Conservation (phyloP, 1,284 basidiomycete genomes). For the Thecaphora thlaspeos region DNA sequence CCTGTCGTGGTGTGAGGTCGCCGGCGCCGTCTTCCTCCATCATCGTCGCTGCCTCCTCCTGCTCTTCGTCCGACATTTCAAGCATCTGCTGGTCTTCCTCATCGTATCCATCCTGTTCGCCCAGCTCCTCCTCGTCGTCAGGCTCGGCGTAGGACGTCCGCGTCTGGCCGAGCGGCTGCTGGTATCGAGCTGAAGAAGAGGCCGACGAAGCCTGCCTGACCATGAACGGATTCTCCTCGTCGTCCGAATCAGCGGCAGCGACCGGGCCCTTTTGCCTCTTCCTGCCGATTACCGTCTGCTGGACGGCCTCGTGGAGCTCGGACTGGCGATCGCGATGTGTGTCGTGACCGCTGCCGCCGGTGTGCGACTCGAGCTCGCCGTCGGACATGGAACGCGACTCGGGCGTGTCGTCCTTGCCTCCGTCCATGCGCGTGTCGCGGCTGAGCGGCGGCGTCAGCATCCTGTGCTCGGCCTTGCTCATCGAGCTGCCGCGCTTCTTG, state of each 20-base stretch:
- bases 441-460: neutral
- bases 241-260: conserved; percentile 17
- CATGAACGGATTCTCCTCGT: conserved; percentile 26
- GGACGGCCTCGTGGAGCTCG: conserved; percentile 1
- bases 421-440: neutral
- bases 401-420: neutral
- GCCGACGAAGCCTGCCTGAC: conserved; percentile 1
- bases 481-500: neutral
- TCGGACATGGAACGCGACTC: neutral
- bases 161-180: too few relatives aligned
- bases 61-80: conserved; percentile 26
- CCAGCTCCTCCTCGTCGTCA: neutral
- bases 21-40: neutral
- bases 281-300: conserved; percentile 1
- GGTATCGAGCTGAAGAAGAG: neutral
- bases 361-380: neutral
- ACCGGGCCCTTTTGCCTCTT: neutral
- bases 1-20: conserved; percentile 10
- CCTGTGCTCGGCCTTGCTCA: neutral
- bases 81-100: too few relatives aligned
- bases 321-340: neutral
- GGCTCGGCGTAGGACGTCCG: neutral
- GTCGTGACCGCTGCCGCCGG: neutral
- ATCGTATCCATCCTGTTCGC: too few relatives aligned
- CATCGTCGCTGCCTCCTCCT: conserved; percentile 18